phyloP scores from a whole-genome alignment of 78 protist genomes.

The Speleostelium caveatum region DNA sequence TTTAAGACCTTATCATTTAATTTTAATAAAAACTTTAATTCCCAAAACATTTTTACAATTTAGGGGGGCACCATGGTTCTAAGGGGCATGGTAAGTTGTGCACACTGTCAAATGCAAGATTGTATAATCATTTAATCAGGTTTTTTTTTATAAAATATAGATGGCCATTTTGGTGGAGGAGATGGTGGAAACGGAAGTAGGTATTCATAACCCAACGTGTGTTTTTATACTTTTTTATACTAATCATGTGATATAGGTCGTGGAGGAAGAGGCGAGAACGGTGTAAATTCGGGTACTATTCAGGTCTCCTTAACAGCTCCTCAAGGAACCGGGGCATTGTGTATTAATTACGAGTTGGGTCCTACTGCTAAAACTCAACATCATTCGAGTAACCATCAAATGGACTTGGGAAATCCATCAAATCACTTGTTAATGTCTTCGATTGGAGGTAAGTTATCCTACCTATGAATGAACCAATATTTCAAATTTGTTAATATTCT shows the following conservation, averaged over 20 bases:
- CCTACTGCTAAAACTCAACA: too few relatives aligned
- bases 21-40: too few relatives aligned
- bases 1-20: neutral
- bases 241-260: neutral
- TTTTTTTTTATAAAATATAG: too few relatives aligned
- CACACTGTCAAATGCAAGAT: too few relatives aligned
- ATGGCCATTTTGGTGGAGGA: slow-evolving; percentile 10
- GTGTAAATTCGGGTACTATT: slow-evolving; percentile 34
- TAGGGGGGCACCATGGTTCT: neutral
- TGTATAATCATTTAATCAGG: neutral
- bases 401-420: neutral
- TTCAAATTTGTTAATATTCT: too few relatives aligned
- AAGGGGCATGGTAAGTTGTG: neutral
- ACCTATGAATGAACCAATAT: too few relatives aligned
- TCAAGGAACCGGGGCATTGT: neutral
- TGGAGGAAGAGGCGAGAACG: slow-evolving; percentile 15
- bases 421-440: slow-evolving; percentile 1
- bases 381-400: neutral
- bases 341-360: neutral
- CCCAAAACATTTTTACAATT: neutral
- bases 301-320: neutral
- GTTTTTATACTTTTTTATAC: too few relatives aligned
- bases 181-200: neutral
- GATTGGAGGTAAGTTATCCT: slow-evolving; percentile 48
- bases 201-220: neutral